phyloP scores from a whole-genome alignment of 106 monocot species.

The Platanthera guangdongensis region DNA sequence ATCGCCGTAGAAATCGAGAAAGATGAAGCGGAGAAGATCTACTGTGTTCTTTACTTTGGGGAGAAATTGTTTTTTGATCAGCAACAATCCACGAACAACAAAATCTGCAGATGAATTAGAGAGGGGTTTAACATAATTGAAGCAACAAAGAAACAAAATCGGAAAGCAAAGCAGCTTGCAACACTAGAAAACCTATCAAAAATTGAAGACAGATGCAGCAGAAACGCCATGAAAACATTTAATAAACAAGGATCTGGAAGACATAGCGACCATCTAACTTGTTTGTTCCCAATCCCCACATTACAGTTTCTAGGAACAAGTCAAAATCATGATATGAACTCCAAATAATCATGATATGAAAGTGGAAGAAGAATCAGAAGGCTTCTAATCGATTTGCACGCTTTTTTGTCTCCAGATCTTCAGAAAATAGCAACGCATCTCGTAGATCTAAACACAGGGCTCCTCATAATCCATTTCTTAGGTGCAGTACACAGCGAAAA shows the following conservation, averaged over 20 bases:
- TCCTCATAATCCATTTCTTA: not conserved
- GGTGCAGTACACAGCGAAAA: not conserved
- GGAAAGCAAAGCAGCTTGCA: not conserved
- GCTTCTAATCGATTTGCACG: not conserved
- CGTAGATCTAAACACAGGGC: not conserved
- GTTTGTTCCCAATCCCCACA: not conserved
- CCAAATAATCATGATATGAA: not conserved
- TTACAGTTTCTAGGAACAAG: not conserved
- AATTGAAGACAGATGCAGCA: too few species aligned
- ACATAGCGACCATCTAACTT: not conserved
- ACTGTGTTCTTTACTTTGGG: conserved; percentile 13
- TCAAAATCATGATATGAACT: not conserved
- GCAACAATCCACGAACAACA: not conserved
- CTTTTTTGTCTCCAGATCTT: not conserved
- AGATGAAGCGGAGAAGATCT: not conserved
- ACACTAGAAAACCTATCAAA: too few species aligned
- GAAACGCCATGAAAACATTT: not conserved
- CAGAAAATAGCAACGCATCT: not conserved
- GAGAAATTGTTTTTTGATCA: conserved; percentile 9
- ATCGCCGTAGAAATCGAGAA: not conserved
- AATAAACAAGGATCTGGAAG: not conserved
- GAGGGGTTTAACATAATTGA: not conserved
- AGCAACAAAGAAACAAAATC: not conserved
- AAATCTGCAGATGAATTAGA: conserved; percentile 6
- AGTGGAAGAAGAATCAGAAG: not conserved